Evolutionary conservation across 2,329 filamentous ascomycete genomes (phyloP), one percentile per base, ranked within the genome.

Genomic region (Zalaria obscura): DNA sequence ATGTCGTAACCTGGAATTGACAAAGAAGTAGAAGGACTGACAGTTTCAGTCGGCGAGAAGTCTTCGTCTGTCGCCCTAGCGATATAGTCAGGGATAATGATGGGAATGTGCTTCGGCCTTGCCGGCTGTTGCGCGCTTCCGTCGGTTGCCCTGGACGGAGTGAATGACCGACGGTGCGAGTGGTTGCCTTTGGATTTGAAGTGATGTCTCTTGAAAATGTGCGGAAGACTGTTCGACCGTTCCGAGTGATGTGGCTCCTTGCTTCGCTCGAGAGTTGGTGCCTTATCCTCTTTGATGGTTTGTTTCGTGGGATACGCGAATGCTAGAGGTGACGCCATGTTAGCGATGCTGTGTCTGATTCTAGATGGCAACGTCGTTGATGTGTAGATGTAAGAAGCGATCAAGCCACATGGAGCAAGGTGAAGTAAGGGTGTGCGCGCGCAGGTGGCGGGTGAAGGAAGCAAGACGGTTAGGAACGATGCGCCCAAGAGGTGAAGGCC

Each of bases 51-150:
- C 25, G n/a, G 29, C 27, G 18, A 34, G 25, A 41, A n/a, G 9
- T 26, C n/a, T 11, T 41, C 9, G n/a, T 27, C 29, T 11, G 25
- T 28, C 9, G 40, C 34, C 11, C 27, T 18, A 26, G 40, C 11
- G 18, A 32, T 41, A 64, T 65, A 65, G 42, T 57, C 49, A 40
- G 63, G 58, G 43, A 64, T 59, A 37, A 65, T 52, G 45, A 67
- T 65, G 35, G 63, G 64, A 51, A 66, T 55, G 55, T 67, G 62
- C 55, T 63, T 66, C 25, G 57, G 54, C 46, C 56, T 54, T 31
- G 53, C 7, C 29, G 29, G 29, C 7, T n/a, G 7, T 32, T 32
- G 29, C 29, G 7, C 29, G 29, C n/a, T n/a, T 7, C 29, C 29
- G 7, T 32, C n/a, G 29, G 7, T n/a, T 7, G n/a, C n/a, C 29